Base-by-base conservation (phyloP, 1,284 basidiomycete species). In the Papiliotrema terrestris region DNA sequence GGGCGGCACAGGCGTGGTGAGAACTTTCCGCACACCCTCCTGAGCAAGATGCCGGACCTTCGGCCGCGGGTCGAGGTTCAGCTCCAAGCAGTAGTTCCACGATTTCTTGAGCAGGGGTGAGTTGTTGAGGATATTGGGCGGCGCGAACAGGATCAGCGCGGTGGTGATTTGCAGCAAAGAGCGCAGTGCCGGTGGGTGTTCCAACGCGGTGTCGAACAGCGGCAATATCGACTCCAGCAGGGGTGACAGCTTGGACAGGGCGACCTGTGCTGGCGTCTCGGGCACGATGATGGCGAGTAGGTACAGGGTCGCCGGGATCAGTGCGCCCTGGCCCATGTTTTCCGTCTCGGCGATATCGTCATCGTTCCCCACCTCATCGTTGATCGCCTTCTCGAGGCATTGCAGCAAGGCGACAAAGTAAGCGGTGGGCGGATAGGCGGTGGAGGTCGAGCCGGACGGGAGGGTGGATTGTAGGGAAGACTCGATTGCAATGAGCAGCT, bases 41-140 rank as follows among this genome's bases (percentile, higher is more conserved):
- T 88, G 87, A 9, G 95, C 93, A 61, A 87, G 84, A 76, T 86
- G 93, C 55, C 96, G 85, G 46, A 98, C 91, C 79, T 98, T 98
- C 37, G 96, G 95, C 45, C 95, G 81, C 1, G 86, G 83, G 78
- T 98, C 95, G 49, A 92, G 80, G 63, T 85, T 87, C 49, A 98
- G 79, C 57, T 89, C 85, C 46, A 98, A 79, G 46, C 95, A 86
- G 45, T 88, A 84, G 63, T 88, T 82, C 70, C 77, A 74, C 78
- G 86, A 66, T 80, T 84, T 59, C 78, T 79, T 65, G 83, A 87
- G 64, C 25, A 93, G 77, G 38, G 89, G 86, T 2, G 85, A 80
- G 19, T 83, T 80, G 67, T 90, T 87, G 22, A 94, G 89, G 69
- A 70, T 87, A 78, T 70, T 86, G 81, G 59, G 87, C 81, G 80